Evolutionary conservation across 805 yeast genomes (phyloP).

Genomic region (Ascoidea rubescens): DNA sequence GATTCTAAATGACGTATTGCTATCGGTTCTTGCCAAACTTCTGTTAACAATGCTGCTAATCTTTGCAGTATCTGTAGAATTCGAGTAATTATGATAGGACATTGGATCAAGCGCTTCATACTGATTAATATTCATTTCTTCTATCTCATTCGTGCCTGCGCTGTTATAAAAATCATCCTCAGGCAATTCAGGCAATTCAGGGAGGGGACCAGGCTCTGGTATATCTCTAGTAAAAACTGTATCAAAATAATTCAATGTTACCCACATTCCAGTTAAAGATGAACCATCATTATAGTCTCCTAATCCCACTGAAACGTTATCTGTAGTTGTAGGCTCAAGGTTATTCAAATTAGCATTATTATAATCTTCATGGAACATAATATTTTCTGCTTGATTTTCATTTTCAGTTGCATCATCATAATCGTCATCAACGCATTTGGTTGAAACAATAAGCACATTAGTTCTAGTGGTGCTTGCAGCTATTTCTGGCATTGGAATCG

Average conservation of each 20-base stretch:
- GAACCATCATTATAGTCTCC: not conserved
- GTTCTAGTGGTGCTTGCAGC: constrained; percentile 81
- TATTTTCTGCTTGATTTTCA: constrained; percentile 21
- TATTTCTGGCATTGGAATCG: constrained; percentile 88
- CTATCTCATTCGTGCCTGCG: not conserved
- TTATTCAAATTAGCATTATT: not conserved
- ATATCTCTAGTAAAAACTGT: constrained; percentile 3
- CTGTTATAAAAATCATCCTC: constrained; percentile 6
- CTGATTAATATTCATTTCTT: not conserved
- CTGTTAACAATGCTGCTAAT: constrained; percentile 1
- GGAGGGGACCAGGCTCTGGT: not conserved
- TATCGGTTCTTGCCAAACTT: not conserved
- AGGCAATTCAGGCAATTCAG: not conserved
- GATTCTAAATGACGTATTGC: not conserved
- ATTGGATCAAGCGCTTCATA: constrained; percentile 1
- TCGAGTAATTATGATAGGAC: constrained; percentile 4
- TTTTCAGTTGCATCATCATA: constrained; percentile 21
- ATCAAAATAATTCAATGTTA: constrained; percentile 10
- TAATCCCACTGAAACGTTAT: not conserved
- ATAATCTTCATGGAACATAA: constrained; percentile 14
- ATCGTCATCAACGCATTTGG: constrained; percentile 42
- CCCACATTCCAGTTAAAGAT: constrained; percentile 5
- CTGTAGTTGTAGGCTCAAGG: not conserved
- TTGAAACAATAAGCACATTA: constrained; percentile 90
- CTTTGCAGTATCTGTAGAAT: constrained; percentile 7